Conservation (phyloP, 2,329 filamentous ascomycete species). For the Trichoderma polysporum region DNA sequence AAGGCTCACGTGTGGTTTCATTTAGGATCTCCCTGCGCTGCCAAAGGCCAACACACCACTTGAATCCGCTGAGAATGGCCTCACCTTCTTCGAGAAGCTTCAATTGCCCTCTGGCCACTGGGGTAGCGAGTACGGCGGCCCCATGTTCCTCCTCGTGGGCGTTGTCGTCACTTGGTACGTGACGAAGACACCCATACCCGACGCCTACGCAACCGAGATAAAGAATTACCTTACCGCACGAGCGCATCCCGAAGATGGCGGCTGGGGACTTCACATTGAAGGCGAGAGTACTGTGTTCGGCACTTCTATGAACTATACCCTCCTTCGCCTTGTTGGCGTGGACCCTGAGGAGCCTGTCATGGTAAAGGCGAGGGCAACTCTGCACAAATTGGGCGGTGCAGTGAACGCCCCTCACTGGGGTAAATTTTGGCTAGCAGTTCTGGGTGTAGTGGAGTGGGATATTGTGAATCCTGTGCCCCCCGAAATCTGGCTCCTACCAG, state of each 20-base stretch:
- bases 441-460: slow-evolving; percentile 85
- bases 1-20: slow-evolving; percentile 9
- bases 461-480: slow-evolving; percentile 92
- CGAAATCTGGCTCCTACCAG: slow-evolving; percentile 88
- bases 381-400: slow-evolving; percentile 85
- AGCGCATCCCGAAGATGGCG: slow-evolving; percentile 84
- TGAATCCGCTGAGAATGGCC: slow-evolving; percentile 76
- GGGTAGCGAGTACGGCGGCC: slow-evolving; percentile 96
- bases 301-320: slow-evolving; percentile 82
- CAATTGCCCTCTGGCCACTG: slow-evolving; percentile 89
- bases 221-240: slow-evolving; percentile 88
- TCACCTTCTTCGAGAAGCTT: slow-evolving; percentile 84
- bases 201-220: slow-evolving; percentile 80
- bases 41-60: slow-evolving; percentile 69
- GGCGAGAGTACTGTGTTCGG: slow-evolving; percentile 91
- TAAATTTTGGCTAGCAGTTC: slow-evolving; percentile 90
- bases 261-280: slow-evolving; percentile 96
- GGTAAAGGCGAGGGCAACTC: slow-evolving; percentile 75
- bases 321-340: slow-evolving; percentile 77
- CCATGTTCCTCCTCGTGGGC: slow-evolving; percentile 91
- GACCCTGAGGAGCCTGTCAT: slow-evolving; percentile 80
- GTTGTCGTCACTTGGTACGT: slow-evolving; percentile 84
- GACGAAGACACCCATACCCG: slow-evolving; percentile 82
- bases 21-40: slow-evolving; percentile 71
- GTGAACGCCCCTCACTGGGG: slow-evolving; percentile 86